These are phyloP conservation scores for Diospyros kaki DNA, from an alignment of 148 eudicot species.

Conservation along the genomic window DNA sequence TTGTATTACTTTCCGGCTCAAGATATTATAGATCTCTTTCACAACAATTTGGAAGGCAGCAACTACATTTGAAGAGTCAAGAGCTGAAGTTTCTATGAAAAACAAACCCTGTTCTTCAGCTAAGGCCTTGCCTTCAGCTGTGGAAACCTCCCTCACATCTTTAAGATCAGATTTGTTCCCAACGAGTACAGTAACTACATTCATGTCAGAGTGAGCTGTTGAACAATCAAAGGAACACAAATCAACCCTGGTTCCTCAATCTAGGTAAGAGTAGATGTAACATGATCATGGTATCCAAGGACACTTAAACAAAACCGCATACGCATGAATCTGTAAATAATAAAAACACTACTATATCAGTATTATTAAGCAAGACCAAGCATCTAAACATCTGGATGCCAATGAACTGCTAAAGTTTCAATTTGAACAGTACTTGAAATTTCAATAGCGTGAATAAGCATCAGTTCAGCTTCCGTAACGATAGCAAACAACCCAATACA, in stretches of 20 bases:
- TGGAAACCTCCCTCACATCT: conserved; percentile 81
- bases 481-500: neutral
- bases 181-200: conserved; percentile 86
- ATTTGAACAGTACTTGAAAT: neutral
- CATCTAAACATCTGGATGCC: neutral
- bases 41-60: conserved; percentile 85
- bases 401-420: neutral
- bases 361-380: neutral
- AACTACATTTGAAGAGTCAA: conserved; percentile 80
- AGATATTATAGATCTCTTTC: conserved; percentile 68
- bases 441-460: neutral
- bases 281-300: neutral
- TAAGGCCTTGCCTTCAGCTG: conserved; percentile 74
- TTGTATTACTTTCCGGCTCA: conserved; percentile 86
- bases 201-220: conserved; percentile 98
- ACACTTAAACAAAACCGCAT: neutral
- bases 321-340: neutral
- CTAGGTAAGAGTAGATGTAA: neutral
- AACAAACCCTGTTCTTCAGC: conserved; percentile 84
- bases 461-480: neutral
- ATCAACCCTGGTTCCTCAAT: conserved; percentile 9
- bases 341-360: neutral
- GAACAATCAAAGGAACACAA: conserved; percentile 3
- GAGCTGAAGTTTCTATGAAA: conserved; percentile 92
- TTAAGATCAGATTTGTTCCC: conserved; percentile 87